phyloP scores from a whole-genome alignment of 1,139 yeast species.

The Sugiyamaella xylanicola region DNA sequence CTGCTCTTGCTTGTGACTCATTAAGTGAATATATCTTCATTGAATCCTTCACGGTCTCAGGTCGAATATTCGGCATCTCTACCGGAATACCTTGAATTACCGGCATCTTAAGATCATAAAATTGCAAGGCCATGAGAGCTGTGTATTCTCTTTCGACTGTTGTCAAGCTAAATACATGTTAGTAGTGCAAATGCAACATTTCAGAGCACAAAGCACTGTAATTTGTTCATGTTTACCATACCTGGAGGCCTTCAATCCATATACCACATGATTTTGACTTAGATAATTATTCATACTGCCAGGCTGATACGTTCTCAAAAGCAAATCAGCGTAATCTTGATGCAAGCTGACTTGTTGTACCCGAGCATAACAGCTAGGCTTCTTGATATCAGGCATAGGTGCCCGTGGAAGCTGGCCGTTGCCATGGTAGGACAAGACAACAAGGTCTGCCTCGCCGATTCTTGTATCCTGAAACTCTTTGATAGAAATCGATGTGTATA shows the following conservation, averaged over 20 bases:
- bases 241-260: constrained; percentile 75
- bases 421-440: constrained; percentile 58
- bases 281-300: constrained; percentile 56
- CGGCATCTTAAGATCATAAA: constrained; percentile 68
- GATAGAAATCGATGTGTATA: constrained; percentile 73
- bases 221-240: too few species aligned
- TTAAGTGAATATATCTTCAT: constrained; percentile 62
- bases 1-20: constrained; percentile 87
- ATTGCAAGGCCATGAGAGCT: constrained; percentile 77
- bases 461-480: constrained; percentile 54
- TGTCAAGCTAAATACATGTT: constrained; percentile 51
- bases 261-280: constrained; percentile 63
- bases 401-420: constrained; percentile 42
- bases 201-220: too few species aligned
- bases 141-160: constrained; percentile 93
- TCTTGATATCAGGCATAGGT: constrained; percentile 25
- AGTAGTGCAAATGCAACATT: constrained; percentile 4
- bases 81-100: constrained; percentile 70
- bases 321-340: constrained; percentile 69
- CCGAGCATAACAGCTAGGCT: constrained; percentile 70
- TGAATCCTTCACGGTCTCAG: constrained; percentile 44
- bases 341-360: constrained; percentile 59
- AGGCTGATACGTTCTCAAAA: constrained; percentile 63
- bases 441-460: constrained; percentile 73
- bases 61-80: constrained; percentile 45